phyloP scores from a whole-genome alignment of 2,329 filamentous ascomycete species.

The Didymella arachidicola region DNA sequence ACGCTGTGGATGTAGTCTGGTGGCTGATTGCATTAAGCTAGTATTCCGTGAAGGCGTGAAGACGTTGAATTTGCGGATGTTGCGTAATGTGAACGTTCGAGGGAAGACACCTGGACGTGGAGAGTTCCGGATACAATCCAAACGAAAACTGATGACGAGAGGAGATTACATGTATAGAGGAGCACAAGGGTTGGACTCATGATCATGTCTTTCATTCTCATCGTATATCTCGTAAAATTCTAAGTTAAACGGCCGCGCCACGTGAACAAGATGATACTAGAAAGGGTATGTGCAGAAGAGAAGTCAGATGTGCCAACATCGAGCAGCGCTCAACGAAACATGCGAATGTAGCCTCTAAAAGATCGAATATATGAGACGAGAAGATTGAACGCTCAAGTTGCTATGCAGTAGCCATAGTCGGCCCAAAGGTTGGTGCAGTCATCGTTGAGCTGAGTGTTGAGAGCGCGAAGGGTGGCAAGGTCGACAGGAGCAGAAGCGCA shows the following conservation, averaged over 20 bases:
- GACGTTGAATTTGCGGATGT: background rate
- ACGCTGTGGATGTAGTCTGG: background rate
- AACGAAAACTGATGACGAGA: background rate
- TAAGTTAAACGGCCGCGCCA: background rate
- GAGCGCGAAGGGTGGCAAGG: conserved; percentile 35
- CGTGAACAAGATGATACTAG: background rate
- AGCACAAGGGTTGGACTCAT: background rate
- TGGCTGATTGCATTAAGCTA: background rate
- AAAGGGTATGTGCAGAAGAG: conserved; percentile 19
- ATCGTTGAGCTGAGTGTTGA: conserved; percentile 43
- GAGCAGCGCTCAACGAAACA: conserved; percentile 3
- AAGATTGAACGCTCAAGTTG: background rate
- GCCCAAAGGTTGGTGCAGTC: conserved; percentile 50
- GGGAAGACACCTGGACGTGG: conserved; percentile 1
- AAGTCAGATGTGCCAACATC: conserved; percentile 15
- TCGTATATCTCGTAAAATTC: conserved; percentile 3
- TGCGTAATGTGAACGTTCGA: conserved; percentile 30
- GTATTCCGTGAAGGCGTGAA: background rate
- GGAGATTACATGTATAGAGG: background rate
- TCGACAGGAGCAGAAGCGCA: conserved; percentile 45
- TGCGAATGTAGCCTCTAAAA: conserved; percentile 6
- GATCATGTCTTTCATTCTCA: conserved; percentile 2
- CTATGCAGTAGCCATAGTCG: conserved; percentile 49
- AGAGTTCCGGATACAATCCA: background rate
- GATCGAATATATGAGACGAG: conserved; percentile 2